Conservation (phyloP, 139 green algal species). For the Spirogloea muscicola region DNA sequence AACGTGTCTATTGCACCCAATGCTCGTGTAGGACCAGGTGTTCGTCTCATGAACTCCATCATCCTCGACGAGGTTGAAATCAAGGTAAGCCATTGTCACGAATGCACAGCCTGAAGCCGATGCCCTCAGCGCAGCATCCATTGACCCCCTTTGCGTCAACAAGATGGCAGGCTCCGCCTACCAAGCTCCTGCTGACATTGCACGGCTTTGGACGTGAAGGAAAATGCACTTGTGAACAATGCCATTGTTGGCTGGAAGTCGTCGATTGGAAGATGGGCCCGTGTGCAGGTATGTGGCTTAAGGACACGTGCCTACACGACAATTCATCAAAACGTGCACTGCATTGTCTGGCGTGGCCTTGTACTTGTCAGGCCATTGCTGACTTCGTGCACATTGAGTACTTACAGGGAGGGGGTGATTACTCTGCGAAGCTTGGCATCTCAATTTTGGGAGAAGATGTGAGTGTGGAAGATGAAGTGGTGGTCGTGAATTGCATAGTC, state of each 20-base stretch:
- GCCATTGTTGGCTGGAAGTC: constrained; percentile 52
- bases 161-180: too few relatives aligned
- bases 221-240: constrained; percentile 51
- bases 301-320: too few relatives aligned
- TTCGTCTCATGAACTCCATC: constrained; percentile 52
- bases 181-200: too few relatives aligned
- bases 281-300: too few relatives aligned
- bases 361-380: too few relatives aligned
- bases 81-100: constrained; percentile 41
- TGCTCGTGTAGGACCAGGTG: constrained; percentile 33
- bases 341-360: too few relatives aligned
- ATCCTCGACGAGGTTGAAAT: constrained; percentile 52
- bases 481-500: constrained; percentile 52
- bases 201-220: too few relatives aligned
- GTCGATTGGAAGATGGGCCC: constrained; percentile 36
- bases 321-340: too few relatives aligned
- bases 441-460: constrained; percentile 53
- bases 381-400: too few relatives aligned
- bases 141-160: too few relatives aligned
- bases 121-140: too few relatives aligned
- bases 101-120: too few relatives aligned
- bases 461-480: constrained; percentile 45
- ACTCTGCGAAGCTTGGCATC: constrained; percentile 44
- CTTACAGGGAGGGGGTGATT: constrained; percentile 36
- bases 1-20: constrained; percentile 50